Percentiles rank a stretch among this genome's conserved stretches.
phyloP scores from a whole-genome alignment of 768 basidiomycete genomes.

The Suillus fuscotomentosus region DNA sequence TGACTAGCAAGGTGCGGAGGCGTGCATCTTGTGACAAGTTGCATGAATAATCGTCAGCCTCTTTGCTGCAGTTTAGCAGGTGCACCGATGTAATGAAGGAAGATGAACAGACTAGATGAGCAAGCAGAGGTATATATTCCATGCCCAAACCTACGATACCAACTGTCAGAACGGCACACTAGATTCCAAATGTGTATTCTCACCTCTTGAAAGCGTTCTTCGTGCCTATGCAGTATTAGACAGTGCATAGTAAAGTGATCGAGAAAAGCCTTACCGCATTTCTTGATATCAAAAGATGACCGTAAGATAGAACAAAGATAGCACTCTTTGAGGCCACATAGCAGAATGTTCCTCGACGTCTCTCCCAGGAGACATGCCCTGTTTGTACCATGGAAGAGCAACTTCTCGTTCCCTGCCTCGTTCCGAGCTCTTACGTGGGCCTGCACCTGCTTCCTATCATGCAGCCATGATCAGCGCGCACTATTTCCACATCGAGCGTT shows the following conservation, averaged over 20 bases:
- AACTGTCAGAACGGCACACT: neutral
- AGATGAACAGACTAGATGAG: conserved; percentile 53
- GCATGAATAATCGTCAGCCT: conserved; percentile 63
- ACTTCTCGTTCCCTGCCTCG: conserved; percentile 47
- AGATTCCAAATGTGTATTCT: neutral
- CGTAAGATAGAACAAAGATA: conserved; percentile 56
- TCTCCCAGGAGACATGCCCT: conserved; percentile 60
- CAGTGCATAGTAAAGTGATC: conserved; percentile 11
- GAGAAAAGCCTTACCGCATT: conserved; percentile 45
- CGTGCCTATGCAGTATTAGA: conserved; percentile 33
- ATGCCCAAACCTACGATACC: conserved; percentile 53
- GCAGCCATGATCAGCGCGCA: conserved; percentile 9
- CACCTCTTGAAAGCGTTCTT: conserved; percentile 57
- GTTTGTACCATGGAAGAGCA: conserved; percentile 70
- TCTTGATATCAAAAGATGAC: conserved; percentile 56
- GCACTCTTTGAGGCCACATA: conserved; percentile 51
- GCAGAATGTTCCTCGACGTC: conserved; percentile 39
- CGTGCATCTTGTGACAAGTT: conserved; percentile 41
- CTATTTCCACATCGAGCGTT: conserved; percentile 11
- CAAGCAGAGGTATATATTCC: conserved; percentile 68
- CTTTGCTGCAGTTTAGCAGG: conserved; percentile 28
- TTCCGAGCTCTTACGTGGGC: conserved; percentile 22
- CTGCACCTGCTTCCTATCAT: conserved; percentile 26
- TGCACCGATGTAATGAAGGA: neutral
- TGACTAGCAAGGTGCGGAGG: conserved; percentile 53